Evolutionary conservation across 2,329 filamentous ascomycete genomes (phyloP).

Genomic region (Ceratocystis harringtonii): DNA sequence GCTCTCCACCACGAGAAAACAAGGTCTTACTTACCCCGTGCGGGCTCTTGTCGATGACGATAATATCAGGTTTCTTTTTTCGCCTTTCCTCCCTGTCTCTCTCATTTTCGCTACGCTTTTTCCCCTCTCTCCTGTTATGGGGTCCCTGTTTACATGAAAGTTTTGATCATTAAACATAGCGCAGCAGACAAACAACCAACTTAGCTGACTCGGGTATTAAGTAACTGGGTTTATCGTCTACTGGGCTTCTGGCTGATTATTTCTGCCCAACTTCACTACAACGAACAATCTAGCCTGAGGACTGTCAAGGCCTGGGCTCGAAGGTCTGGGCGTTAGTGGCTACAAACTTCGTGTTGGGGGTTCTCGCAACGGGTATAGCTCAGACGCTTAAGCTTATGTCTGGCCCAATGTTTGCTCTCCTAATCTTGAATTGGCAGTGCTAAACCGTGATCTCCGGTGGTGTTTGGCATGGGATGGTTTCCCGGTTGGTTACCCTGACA

Average conservation of each 20-base stretch:
- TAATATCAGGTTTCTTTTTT: neutral
- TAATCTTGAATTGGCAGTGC: neutral
- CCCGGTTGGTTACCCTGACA: slow-evolving; percentile 2
- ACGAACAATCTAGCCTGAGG: no score
- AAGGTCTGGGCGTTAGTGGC: no score
- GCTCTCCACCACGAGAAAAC: neutral
- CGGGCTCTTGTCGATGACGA: neutral
- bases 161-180: no score
- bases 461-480: neutral
- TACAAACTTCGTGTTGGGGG: no score
- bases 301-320: no score
- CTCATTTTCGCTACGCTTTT: neutral
- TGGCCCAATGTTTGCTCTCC: neutral
- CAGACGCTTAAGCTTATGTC: no score
- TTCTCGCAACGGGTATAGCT: no score
- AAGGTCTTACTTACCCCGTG: neutral
- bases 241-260: no score
- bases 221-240: no score
- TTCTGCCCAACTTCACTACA: no score
- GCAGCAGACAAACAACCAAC: no score
- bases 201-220: no score
- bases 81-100: neutral
- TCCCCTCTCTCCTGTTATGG: neutral
- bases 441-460: neutral
- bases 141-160: neutral